These are phyloP conservation scores for Populus ilicifolia DNA, from an alignment of 345 rosid genomes.

Conservation along the genomic window DNA sequence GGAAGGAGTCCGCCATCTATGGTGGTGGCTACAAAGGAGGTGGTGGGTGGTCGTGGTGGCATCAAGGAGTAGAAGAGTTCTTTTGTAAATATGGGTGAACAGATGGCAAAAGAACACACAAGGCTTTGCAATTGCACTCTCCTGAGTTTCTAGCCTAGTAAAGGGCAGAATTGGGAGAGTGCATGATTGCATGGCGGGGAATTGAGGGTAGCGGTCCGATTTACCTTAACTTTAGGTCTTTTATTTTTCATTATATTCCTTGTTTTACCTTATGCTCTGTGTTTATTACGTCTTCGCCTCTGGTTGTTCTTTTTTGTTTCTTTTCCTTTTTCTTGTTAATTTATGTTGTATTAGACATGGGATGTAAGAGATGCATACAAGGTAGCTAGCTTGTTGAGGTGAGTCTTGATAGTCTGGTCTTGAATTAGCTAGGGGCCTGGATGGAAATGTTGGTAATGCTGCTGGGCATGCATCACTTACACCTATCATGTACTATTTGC, in stretches of 20 bases:
- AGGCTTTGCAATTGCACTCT: conserved; percentile 79
- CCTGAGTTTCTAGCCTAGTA: conserved; percentile 48
- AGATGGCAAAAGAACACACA: conserved; percentile 5
- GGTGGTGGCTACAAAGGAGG: conserved; percentile 14
- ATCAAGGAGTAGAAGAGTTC: conserved; percentile 21
- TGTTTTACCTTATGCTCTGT: conserved; percentile 22
- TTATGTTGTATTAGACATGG: conserved; percentile 21
- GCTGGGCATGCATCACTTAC: conserved; percentile 78
- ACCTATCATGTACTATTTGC: conserved; percentile 40
- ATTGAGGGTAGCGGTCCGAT: conserved; percentile 94
- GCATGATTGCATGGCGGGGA: conserved; percentile 80
- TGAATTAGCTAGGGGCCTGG: neutral
- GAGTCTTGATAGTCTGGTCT: neutral
- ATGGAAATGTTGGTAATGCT: conserved; percentile 23
- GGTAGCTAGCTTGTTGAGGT: conserved; percentile 25
- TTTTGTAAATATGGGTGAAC: conserved; percentile 35
- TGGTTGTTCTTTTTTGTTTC: neutral
- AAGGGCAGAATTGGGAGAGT: conserved; percentile 62
- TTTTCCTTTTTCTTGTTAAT: neutral
- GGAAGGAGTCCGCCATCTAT: neutral
- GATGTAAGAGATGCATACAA: conserved; percentile 75
- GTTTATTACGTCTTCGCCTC: conserved; percentile 8
- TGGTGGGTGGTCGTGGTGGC: conserved; percentile 7
- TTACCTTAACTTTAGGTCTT: conserved; percentile 20
- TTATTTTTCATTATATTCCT: conserved; percentile 4